phyloP scores from a whole-genome alignment of 2,329 filamentous ascomycete species.

The Fusarium phyllophilum region DNA sequence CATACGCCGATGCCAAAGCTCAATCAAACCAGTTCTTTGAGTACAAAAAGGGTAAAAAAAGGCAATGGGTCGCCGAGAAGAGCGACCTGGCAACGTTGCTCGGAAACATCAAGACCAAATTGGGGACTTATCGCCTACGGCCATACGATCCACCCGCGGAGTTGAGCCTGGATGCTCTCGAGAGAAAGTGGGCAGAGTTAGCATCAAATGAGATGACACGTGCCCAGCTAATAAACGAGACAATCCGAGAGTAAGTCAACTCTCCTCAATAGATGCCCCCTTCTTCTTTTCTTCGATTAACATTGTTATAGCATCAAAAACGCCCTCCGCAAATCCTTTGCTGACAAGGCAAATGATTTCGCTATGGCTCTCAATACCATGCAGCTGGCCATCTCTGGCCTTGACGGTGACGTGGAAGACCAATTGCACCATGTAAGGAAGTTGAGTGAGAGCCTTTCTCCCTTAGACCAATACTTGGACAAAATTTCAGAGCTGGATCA shows the following conservation, averaged over 20 bases:
- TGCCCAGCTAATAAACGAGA: constrained; percentile 96
- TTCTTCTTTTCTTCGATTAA: constrained; percentile 42
- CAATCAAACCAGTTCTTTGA: constrained; percentile 83
- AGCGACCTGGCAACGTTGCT: constrained; percentile 91
- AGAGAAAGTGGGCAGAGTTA: constrained; percentile 82
- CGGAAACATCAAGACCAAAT: constrained; percentile 98
- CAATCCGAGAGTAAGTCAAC: constrained; percentile 82
- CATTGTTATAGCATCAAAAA: constrained; percentile 81
- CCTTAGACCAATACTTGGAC: constrained; percentile 89
- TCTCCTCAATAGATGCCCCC: not conserved
- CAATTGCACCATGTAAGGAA: constrained; percentile 88
- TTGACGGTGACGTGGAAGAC: constrained; percentile 96
- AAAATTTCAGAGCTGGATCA: constrained; percentile 87
- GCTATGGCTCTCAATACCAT: constrained; percentile 94
- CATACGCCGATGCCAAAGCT: constrained; percentile 89
- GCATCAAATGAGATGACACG: constrained; percentile 87
- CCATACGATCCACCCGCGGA: constrained; percentile 91
- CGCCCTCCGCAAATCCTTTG: constrained; percentile 88
- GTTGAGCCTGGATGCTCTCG: constrained; percentile 82
- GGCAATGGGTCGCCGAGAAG: constrained; percentile 97
- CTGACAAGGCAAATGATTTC: constrained; percentile 98
- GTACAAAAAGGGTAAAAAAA: constrained; percentile 93
- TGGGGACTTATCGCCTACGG: constrained; percentile 91
- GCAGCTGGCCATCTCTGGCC: constrained; percentile 92
- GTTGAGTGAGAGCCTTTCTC: constrained; percentile 85